phyloP scores from a whole-genome alignment of 768 basidiomycete genomes.

The Rhodosporidiobolus odoratus region DNA sequence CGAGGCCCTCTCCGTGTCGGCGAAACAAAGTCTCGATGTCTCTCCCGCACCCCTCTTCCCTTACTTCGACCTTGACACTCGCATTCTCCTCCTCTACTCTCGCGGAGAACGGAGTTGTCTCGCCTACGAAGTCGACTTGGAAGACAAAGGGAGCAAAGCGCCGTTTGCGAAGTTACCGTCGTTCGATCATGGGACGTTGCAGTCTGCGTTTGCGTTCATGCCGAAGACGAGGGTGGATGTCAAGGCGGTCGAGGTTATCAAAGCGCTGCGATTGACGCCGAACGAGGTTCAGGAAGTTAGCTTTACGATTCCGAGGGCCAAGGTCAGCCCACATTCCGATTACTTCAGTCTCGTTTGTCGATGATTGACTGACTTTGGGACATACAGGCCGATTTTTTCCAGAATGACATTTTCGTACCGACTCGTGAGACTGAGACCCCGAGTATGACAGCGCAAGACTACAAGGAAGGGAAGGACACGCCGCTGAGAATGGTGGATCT shows the following conservation, averaged over 20 bases:
- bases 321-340: not conserved
- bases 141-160: constrained; percentile 8
- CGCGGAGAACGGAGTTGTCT: constrained; percentile 47
- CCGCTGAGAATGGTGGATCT: constrained; percentile 36
- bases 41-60: constrained; percentile 48
- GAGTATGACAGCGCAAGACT: constrained; percentile 36
- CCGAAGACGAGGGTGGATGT: constrained; percentile 46
- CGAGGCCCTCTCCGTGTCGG: constrained; percentile 32
- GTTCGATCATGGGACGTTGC: constrained; percentile 44
- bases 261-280: constrained; percentile 44
- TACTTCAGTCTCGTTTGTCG: not conserved
- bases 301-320: not conserved
- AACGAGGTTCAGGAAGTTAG: constrained; percentile 44
- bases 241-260: constrained; percentile 45
- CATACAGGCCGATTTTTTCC: constrained; percentile 46
- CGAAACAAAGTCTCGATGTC: constrained; percentile 44
- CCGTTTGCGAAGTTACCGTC: constrained; percentile 43
- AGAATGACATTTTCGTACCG: constrained; percentile 47
- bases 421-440: constrained; percentile 43
- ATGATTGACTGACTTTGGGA: not conserved
- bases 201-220: constrained; percentile 44
- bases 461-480: constrained; percentile 41
- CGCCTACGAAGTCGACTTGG: constrained; percentile 44
- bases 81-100: constrained; percentile 46
- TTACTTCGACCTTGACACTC: constrained; percentile 47